Base-by-base conservation (phyloP, 345 rosid genomes). In the Triadica sebifera region DNA sequence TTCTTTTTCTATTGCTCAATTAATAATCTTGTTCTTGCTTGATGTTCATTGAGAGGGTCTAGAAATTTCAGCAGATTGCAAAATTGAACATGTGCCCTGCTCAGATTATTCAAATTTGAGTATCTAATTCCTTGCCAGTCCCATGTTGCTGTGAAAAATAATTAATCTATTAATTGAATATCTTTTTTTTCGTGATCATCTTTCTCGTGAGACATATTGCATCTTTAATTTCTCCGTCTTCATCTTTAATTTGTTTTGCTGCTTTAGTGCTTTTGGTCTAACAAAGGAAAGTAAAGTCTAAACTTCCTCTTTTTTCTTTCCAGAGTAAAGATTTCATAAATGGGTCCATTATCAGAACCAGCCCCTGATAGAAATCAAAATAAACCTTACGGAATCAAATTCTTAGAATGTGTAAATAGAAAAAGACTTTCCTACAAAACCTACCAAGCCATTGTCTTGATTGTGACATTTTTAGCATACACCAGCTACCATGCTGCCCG, bases 401-500 rank as follows among this genome's bases (percentile, higher is more conserved):
- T 85, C 34, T 47, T 93, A 19, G 96, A 90, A 74, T 76, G 57
- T 41, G 41, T 82, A 16, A 90, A 82, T 76, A 85, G 79, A 16
- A 65, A 79, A 1, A 86, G 74, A 56, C 85, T 95, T 74, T 88
- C 99, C 22, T 90, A 84, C 81, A 87, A 76, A 70, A 81, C 86
- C 25, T 84, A 87, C 60, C 98, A 89, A 86, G 88, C 85, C 69
- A 81, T 93, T 64, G 99, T 93, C n/a, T 84, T 93, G 84, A 82
- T 91, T 64, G 86, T 93, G 8, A 95, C 99, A 29, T 93, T 95
- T 69, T 78, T 93, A 0, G 92, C 99, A 3, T 95, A 93, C 69
- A 37, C 94, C 2, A 84, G 92, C 82, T 95, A 90, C 79, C 99
- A 95, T 81, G 92, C 94, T 0, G 83, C 97, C 5, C 79, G 99